Evolutionary conservation across 345 rosid species (phyloP).

Genomic region (Tarenaya hassleriana): DNA sequence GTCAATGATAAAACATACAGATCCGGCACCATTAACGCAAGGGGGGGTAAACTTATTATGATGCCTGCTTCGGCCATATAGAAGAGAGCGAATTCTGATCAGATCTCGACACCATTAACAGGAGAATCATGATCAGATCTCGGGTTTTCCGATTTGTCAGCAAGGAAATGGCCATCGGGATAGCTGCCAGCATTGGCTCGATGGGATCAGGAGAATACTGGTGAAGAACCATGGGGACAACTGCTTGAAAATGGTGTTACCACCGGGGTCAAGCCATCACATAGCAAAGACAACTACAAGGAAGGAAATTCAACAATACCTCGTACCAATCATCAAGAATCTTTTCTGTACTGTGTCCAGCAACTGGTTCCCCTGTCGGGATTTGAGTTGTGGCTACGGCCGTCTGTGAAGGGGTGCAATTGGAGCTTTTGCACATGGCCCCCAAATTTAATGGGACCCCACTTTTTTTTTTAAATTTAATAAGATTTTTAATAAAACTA

Average conservation of each 20-base stretch:
- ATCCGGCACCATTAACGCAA: not conserved
- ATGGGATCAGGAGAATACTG: constrained; percentile 75
- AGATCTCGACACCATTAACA: constrained; percentile 81
- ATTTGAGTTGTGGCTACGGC: constrained; percentile 31
- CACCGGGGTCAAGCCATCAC: constrained; percentile 27
- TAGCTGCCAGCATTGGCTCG: constrained; percentile 56
- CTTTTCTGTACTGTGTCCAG: constrained; percentile 79
- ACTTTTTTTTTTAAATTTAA: no score
- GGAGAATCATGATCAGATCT: constrained; percentile 81
- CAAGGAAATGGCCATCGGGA: constrained; percentile 59
- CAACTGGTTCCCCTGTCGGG: constrained; percentile 63
- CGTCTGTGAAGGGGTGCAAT: no score
- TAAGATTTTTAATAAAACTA: no score
- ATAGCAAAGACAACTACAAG: not conserved
- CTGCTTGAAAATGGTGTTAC: constrained; percentile 91
- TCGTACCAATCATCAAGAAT: constrained; percentile 88
- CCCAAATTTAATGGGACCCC: no score
- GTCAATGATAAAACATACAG: no score
- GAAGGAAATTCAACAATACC: no score
- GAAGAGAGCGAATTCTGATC: constrained; percentile 64
- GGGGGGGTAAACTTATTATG: not conserved
- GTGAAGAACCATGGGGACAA: constrained; percentile 83
- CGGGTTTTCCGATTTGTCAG: constrained; percentile 78
- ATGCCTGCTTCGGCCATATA: constrained; percentile 78
- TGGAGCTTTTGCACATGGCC: no score